phyloP scores from a whole-genome alignment of 352 stramenopile genomes.

The Blastocystis hominis region DNA sequence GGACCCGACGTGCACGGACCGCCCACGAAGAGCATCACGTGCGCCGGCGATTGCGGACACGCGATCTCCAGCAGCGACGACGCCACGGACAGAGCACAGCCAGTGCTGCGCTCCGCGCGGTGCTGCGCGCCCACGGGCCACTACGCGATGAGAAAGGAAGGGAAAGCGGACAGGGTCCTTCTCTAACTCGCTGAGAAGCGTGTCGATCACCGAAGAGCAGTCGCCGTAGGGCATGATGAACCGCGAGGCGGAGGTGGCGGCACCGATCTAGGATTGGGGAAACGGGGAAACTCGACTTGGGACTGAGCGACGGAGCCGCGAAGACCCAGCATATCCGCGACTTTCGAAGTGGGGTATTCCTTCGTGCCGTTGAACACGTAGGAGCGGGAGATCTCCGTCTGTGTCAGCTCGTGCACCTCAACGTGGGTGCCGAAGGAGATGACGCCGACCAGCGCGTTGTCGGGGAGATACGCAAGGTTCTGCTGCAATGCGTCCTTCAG shows the following conservation, averaged over 20 bases:
- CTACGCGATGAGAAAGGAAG: not conserved
- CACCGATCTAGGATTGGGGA: slow-evolving; percentile 54
- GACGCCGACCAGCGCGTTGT: slow-evolving; percentile 89
- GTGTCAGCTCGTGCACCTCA: slow-evolving; percentile 94
- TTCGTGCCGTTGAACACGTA: slow-evolving; percentile 97
- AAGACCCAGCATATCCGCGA: slow-evolving; percentile 89
- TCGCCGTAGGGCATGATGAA: slow-evolving; percentile 92
- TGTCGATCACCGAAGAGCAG: slow-evolving; percentile 88
- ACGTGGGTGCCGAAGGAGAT: slow-evolving; percentile 98
- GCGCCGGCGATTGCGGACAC: slow-evolving; percentile 81
- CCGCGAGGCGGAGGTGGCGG: slow-evolving; percentile 63
- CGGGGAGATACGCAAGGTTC: slow-evolving; percentile 90
- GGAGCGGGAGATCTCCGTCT: slow-evolving; percentile 84
- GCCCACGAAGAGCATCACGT: slow-evolving; percentile 96
- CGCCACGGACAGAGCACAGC: slow-evolving; percentile 86
- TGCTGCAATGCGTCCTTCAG: slow-evolving; percentile 81
- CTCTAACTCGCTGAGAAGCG: slow-evolving; percentile 90
- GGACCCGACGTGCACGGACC: slow-evolving; percentile 88
- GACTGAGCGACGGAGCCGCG: slow-evolving; percentile 61
- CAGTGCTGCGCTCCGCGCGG: slow-evolving; percentile 85
- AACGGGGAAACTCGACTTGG: slow-evolving; percentile 26
- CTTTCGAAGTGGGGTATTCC: slow-evolving; percentile 84
- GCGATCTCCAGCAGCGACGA: slow-evolving; percentile 85
- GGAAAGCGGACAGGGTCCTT: slow-evolving; percentile 72
- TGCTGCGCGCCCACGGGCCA: slow-evolving; percentile 91